Conservation (phyloP, 2,329 filamentous ascomycete genomes). For the Colletotrichum spinosum region DNA sequence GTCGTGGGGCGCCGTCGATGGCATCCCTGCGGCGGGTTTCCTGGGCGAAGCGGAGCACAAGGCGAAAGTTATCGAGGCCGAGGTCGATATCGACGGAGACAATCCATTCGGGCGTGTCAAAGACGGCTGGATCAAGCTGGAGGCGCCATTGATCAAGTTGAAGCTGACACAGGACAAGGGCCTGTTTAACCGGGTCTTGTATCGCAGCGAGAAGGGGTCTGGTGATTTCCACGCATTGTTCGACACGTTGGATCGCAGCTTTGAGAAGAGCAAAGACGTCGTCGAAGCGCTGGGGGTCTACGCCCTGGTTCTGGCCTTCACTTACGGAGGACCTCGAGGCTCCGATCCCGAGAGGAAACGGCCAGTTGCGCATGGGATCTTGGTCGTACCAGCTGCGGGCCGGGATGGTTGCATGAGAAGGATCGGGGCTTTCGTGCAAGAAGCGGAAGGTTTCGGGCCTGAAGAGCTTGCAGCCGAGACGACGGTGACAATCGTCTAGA, state of each 20-base stretch:
- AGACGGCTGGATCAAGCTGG: conserved; percentile 28
- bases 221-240: conserved; percentile 3
- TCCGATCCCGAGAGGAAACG: conserved; percentile 6
- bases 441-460: neutral
- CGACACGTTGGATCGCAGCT: conserved; percentile 4
- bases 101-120: conserved; percentile 33
- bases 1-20: conserved; percentile 32
- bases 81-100: conserved; percentile 25
- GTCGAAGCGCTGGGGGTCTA: conserved; percentile 4
- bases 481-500: neutral
- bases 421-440: neutral
- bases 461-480: neutral
- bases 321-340: neutral
- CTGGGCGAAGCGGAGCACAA: neutral
- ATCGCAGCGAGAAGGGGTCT: conserved; percentile 5
- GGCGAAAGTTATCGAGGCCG: conserved; percentile 18
- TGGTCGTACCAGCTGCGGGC: conserved; percentile 1
- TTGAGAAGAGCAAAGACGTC: neutral
- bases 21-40: conserved; percentile 3
- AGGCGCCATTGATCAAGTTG: conserved; percentile 27
- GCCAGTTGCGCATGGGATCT: neutral
- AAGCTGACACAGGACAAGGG: conserved; percentile 19
- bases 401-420: conserved; percentile 20
- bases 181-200: conserved; percentile 5
- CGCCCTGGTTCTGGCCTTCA: conserved; percentile 12